A percentile compares a stretch with the other conserved stretches of the same genome.
Conservation (phyloP, 2,329 filamentous ascomycete species). For the Aspergillus awamori region DNA sequence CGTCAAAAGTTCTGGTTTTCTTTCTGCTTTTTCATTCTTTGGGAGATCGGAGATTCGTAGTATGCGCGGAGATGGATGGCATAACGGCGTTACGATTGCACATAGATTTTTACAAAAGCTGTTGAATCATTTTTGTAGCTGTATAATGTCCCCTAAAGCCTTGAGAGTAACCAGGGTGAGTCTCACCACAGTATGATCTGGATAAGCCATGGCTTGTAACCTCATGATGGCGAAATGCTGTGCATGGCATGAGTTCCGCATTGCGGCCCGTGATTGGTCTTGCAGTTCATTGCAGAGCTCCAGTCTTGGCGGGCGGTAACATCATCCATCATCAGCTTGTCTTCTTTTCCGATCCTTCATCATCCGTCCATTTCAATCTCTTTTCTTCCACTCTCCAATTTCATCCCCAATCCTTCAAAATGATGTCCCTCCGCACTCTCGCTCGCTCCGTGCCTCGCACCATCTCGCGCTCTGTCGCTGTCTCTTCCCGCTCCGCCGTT, state of each 20-base stretch:
- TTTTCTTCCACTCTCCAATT: constrained; percentile 17
- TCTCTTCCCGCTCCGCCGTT: constrained; percentile 50
- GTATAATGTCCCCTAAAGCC: neutral
- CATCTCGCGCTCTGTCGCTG: constrained; percentile 59
- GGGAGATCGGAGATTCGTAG: constrained; percentile 17
- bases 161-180: neutral
- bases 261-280: neutral
- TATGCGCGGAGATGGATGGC: constrained; percentile 14
- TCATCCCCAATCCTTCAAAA: constrained; percentile 39
- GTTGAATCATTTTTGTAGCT: neutral
- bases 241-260: neutral
- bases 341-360: constrained; percentile 18
- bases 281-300: constrained; percentile 15
- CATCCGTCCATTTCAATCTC: constrained; percentile 17
- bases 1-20: constrained; percentile 19
- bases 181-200: too few relatives aligned
- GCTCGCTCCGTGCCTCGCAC: constrained; percentile 69
- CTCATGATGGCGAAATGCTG: neutral
- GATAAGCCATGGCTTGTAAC: neutral
- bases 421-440: constrained; percentile 70
- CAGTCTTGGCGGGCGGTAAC: constrained; percentile 31
- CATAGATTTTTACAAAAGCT: constrained; percentile 14
- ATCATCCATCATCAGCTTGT: constrained; percentile 36
- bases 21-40: constrained; percentile 15
- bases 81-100: constrained; percentile 29